Evolutionary conservation across 371 early-diverging fungal species (phyloP).

Genomic region (Syncephalastrum sp.): DNA sequence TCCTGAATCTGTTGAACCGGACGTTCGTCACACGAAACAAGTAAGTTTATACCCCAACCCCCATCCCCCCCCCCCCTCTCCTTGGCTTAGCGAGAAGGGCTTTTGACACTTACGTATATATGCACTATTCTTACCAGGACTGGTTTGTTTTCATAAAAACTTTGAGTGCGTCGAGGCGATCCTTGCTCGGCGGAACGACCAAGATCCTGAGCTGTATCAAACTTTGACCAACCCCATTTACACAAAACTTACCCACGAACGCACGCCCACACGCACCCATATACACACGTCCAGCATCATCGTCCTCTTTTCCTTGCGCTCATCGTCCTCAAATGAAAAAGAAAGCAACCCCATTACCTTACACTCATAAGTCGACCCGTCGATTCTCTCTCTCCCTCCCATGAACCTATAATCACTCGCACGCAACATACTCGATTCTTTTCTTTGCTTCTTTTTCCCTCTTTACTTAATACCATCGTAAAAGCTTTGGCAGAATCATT

Average conservation of each 20-base stretch:
- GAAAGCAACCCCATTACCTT: not conserved
- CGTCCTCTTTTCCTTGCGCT: not conserved
- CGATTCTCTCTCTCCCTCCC: not conserved
- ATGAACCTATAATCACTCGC: not conserved
- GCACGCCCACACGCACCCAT: not conserved
- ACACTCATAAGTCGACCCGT: no score
- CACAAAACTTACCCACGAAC: not conserved
- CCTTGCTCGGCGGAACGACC: conserved; percentile 5
- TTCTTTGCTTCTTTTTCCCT: not conserved
- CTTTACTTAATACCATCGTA: not conserved
- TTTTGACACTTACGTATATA: conserved; percentile 15
- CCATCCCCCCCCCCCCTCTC: conserved; percentile 4
- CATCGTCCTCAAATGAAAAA: no score
- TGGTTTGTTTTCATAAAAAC: conserved; percentile 23
- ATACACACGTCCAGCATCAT: not conserved
- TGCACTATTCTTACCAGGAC: conserved; percentile 20
- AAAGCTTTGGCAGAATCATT: not conserved
- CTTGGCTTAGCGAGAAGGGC: conserved; percentile 17
- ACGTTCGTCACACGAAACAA: conserved; percentile 52
- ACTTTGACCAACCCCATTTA: conserved; percentile 5
- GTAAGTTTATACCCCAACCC: conserved; percentile 17
- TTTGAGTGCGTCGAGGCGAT: conserved; percentile 12
- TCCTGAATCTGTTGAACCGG: conserved; percentile 38
- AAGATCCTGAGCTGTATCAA: conserved; percentile 17
- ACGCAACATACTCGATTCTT: conserved; percentile 4